Conservation (phyloP, 139 green algal species). For the Pleodorina starrii region DNA sequence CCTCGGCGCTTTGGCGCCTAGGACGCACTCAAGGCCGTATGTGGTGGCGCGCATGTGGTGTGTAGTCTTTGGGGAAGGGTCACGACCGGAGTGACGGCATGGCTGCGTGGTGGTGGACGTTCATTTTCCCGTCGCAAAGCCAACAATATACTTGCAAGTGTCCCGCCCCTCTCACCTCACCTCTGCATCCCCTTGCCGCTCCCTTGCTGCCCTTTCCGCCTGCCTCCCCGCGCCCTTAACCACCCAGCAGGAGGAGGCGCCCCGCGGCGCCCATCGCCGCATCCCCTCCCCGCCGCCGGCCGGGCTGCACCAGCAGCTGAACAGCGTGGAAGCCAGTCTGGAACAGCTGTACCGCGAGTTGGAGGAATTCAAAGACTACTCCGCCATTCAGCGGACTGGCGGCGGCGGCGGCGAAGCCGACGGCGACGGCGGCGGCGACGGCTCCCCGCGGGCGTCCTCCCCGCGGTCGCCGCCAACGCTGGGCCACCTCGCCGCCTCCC, state of each 20-base stretch:
- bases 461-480: not conserved
- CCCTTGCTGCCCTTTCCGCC: not conserved
- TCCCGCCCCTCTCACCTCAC: not conserved
- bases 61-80: too few species aligned
- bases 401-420: not conserved
- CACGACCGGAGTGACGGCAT: too few species aligned
- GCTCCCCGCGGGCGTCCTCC: not conserved
- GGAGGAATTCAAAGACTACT: constrained; percentile 38
- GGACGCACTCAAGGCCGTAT: too few species aligned
- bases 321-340: constrained; percentile 29
- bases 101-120: too few species aligned
- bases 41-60: too few species aligned
- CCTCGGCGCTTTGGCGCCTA: too few species aligned
- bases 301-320: constrained; percentile 31
- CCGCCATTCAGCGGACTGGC: not conserved
- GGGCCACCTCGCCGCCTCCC: not conserved
- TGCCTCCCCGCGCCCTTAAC: too few species aligned
- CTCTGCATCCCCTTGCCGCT: not conserved
- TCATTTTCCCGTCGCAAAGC: too few species aligned
- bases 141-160: not conserved
- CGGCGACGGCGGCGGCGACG: not conserved
- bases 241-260: not conserved
- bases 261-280: too few species aligned
- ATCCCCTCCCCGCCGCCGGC: not conserved
- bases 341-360: constrained; percentile 35